phyloP scores from a whole-genome alignment of 2,329 filamentous ascomycete genomes.

The Phialocephala sp. region DNA sequence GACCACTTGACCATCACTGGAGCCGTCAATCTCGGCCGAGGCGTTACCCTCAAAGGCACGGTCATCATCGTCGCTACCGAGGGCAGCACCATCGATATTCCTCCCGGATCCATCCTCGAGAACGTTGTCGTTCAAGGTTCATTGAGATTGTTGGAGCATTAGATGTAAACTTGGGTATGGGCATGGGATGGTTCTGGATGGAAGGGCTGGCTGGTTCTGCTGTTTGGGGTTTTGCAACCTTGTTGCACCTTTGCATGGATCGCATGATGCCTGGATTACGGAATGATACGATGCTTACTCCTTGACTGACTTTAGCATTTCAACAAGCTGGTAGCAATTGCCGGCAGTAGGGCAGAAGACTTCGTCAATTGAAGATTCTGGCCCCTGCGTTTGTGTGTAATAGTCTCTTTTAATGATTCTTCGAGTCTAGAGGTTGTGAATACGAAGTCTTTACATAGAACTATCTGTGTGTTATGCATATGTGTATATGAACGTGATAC shows the following conservation, averaged over 20 bases:
- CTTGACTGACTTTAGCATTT: slow-evolving; percentile 21
- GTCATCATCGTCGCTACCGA: slow-evolving; percentile 99
- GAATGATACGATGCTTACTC: background rate
- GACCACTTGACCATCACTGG: slow-evolving; percentile 98
- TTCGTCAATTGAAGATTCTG: slow-evolving; percentile 11
- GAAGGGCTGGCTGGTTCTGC: slow-evolving; percentile 18
- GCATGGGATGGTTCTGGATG: slow-evolving; percentile 7
- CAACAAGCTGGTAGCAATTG: background rate
- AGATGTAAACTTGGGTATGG: slow-evolving; percentile 39
- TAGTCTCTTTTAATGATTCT: slow-evolving; percentile 24
- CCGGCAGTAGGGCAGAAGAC: slow-evolving; percentile 1
- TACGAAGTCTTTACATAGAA: slow-evolving; percentile 6
- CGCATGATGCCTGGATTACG: background rate
- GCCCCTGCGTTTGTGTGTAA: slow-evolving; percentile 22
- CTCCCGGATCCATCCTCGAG: slow-evolving; percentile 94
- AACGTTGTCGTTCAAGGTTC: slow-evolving; percentile 99
- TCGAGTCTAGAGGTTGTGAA: slow-evolving; percentile 7
- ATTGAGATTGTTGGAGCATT: slow-evolving; percentile 75
- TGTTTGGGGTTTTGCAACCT: slow-evolving; percentile 14
- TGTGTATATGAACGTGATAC: background rate
- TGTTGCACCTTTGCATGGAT: slow-evolving; percentile 16
- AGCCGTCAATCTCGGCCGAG: slow-evolving; percentile 93
- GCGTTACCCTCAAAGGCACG: slow-evolving; percentile 95
- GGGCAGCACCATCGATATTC: slow-evolving; percentile 96
- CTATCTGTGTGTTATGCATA: background rate